phyloP scores from a whole-genome alignment of 2,329 filamentous ascomycete species.

The Periglandula ipomoeae region DNA sequence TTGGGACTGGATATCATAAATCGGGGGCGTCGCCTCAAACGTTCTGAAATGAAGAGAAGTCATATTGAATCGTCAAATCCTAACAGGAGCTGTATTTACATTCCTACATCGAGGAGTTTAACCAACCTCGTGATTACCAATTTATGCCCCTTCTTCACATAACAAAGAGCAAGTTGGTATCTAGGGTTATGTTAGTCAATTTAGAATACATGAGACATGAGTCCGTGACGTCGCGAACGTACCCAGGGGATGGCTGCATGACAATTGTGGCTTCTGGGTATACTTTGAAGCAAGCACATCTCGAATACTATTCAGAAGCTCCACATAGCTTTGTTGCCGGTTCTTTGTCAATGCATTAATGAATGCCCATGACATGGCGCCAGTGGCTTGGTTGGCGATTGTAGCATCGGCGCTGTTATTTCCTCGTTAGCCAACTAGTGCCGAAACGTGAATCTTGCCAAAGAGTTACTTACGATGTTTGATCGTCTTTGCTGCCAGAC shows the following conservation, averaged over 20 bases:
- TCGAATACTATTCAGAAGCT: slow-evolving; percentile 90
- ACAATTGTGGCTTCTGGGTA: slow-evolving; percentile 89
- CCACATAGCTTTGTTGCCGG: slow-evolving; percentile 90
- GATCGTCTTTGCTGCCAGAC: slow-evolving; percentile 91
- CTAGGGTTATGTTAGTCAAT: slow-evolving; percentile 24
- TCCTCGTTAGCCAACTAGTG: slow-evolving; percentile 2
- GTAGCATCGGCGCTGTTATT: slow-evolving; percentile 70
- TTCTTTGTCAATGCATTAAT: slow-evolving; percentile 86
- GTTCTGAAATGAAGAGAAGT: background rate
- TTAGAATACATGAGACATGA: no score
- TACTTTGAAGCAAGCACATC: slow-evolving; percentile 84
- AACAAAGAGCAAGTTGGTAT: slow-evolving; percentile 57
- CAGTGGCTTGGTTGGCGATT: slow-evolving; percentile 81
- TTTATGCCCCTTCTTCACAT: slow-evolving; percentile 35
- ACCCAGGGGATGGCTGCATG: slow-evolving; percentile 93
- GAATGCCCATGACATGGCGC: slow-evolving; percentile 98
- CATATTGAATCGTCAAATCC: background rate
- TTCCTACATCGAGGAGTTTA: background rate
- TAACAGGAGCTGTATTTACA: background rate
- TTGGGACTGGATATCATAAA: no score
- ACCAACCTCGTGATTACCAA: background rate
- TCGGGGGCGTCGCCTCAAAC: no score
- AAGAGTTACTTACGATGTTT: slow-evolving; percentile 57
- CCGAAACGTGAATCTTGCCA: no score
- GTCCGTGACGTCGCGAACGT: no score